phyloP scores from a whole-genome alignment of 148 eudicot genomes.

The Amaranthus hypochondriacus region DNA sequence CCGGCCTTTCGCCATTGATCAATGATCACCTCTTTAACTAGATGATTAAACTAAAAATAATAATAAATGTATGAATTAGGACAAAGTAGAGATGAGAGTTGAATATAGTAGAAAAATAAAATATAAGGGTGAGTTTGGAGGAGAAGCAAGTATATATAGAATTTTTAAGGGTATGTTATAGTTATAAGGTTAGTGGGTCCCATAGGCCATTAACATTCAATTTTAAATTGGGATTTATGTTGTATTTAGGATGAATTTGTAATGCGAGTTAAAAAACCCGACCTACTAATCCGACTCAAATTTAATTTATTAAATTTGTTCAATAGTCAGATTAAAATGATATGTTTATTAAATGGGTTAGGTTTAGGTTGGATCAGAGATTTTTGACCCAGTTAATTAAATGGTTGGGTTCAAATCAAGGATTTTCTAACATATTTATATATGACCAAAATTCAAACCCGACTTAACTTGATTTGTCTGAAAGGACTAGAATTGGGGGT shows the following conservation, averaged over 20 bases:
- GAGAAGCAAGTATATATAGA: slow-evolving; percentile 26
- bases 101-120: neutral
- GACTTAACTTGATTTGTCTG: too few relatives aligned
- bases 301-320: too few relatives aligned
- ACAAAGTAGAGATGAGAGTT: neutral
- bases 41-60: neutral
- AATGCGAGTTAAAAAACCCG: too few relatives aligned
- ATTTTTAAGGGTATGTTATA: neutral
- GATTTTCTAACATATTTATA: too few relatives aligned
- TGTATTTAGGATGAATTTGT: slow-evolving; percentile 23
- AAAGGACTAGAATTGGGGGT: neutral
- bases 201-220: slow-evolving; percentile 10
- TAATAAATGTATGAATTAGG: neutral
- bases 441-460: too few relatives aligned
- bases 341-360: too few relatives aligned
- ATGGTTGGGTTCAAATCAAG: too few relatives aligned
- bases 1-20: slow-evolving; percentile 76
- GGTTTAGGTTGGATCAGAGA: too few relatives aligned
- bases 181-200: slow-evolving; percentile 17
- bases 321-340: too few relatives aligned
- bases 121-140: slow-evolving; percentile 21
- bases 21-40: neutral
- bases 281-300: too few relatives aligned
- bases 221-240: slow-evolving; percentile 24
- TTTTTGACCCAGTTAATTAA: too few relatives aligned